A percentile compares a stretch with the other conserved stretches of the same genome.
These are phyloP conservation scores for Vitis labrusca DNA, from an alignment of 164 flowering plant species.

Conservation along the genomic window DNA sequence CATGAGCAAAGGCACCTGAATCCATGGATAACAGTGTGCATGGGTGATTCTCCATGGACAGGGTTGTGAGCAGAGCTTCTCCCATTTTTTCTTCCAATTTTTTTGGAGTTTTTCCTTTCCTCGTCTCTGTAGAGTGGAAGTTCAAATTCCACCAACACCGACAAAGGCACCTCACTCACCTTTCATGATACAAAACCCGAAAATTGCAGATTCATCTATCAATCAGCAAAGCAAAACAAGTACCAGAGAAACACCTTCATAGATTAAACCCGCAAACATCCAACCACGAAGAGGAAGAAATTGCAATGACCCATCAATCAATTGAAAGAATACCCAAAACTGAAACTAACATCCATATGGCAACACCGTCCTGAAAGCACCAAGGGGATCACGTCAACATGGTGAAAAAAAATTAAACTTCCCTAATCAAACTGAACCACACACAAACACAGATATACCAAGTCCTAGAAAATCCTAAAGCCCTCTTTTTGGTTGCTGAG, in stretches of 20 bases:
- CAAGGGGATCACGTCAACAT: not conserved
- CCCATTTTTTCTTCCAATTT: slow-evolving; percentile 26
- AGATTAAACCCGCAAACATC: not conserved
- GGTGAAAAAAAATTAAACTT: not conserved
- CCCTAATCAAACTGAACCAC: not conserved
- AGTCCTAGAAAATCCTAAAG: not conserved
- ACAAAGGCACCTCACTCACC: not conserved
- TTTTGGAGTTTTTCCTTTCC: not conserved
- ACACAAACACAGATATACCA: not conserved
- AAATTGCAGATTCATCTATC: slow-evolving; percentile 6
- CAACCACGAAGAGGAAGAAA: not conserved
- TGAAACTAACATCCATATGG: not conserved
- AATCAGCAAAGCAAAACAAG: slow-evolving; percentile 23
- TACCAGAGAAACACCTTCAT: slow-evolving; percentile 17
- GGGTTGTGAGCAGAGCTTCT: slow-evolving; percentile 34
- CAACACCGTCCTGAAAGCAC: slow-evolving; percentile 5
- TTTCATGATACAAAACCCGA: not conserved
- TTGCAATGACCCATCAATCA: slow-evolving; percentile 8
- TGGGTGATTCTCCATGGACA: slow-evolving; percentile 47
- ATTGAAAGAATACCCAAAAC: not conserved
- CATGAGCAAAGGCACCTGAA: slow-evolving; percentile 33
- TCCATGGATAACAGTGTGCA: slow-evolving; percentile 54
- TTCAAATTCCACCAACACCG: slow-evolving; percentile 6
- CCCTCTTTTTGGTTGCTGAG: too few relatives aligned
- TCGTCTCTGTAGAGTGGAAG: not conserved